phyloP scores from a whole-genome alignment of 2,329 filamentous ascomycete genomes.

The Xylaria sp. region DNA sequence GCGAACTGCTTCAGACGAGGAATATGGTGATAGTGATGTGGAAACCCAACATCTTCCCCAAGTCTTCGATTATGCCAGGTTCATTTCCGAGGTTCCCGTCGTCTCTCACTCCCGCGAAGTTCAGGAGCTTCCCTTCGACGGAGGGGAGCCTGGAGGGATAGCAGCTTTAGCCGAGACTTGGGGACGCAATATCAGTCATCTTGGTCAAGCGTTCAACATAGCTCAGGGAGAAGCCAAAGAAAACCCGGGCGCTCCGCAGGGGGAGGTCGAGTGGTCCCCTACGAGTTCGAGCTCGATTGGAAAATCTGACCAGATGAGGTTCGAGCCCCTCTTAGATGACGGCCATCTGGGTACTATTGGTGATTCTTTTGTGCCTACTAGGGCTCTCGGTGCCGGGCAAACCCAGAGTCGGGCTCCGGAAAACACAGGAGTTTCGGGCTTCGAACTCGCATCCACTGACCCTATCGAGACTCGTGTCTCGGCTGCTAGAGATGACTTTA shows the following conservation, averaged over 20 bases:
- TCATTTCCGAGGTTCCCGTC: not conserved
- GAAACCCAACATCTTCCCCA: conserved; percentile 2
- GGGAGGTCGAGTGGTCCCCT: not conserved
- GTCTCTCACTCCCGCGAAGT: not conserved
- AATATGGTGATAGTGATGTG: conserved; percentile 3
- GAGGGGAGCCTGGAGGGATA: not conserved
- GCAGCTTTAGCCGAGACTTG: not conserved
- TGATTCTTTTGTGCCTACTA: conserved; percentile 10
- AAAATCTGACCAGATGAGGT: not conserved
- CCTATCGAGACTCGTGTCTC: not conserved
- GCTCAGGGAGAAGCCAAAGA: not conserved
- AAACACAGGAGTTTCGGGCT: not conserved
- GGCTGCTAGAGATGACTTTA: too few relatives aligned
- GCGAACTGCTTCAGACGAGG: not conserved
- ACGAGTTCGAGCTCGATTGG: conserved; percentile 12
- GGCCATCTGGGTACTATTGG: conserved; percentile 12
- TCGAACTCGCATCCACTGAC: not conserved
- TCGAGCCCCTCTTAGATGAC: conserved; percentile 18
- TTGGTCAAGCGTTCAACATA: not conserved
- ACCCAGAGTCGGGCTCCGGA: not conserved
- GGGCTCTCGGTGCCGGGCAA: not conserved
- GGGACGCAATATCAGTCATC: not conserved
- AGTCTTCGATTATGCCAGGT: conserved; percentile 5
- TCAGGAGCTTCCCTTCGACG: not conserved
- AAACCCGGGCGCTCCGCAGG: not conserved